Evolutionary conservation across 352 stramenopile species (phyloP).

Genomic region (Phytophthora agathidicida): DNA sequence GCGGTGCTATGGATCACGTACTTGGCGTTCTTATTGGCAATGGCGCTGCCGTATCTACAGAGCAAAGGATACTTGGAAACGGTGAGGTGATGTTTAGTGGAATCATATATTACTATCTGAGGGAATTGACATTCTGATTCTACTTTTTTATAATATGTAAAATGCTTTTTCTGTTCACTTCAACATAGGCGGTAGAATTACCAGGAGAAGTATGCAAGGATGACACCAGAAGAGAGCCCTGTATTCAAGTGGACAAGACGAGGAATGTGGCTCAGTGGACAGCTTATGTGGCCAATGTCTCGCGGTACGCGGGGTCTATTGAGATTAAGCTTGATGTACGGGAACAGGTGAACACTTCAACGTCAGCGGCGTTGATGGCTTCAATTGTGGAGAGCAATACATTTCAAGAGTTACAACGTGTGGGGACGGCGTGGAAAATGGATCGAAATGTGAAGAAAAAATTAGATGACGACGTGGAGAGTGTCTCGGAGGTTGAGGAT

Average conservation of each 20-base stretch:
- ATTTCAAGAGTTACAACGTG: conserved; percentile 35
- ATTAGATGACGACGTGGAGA: conserved; percentile 3
- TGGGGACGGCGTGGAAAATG: conserved; percentile 33
- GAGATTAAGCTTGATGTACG: conserved; percentile 58
- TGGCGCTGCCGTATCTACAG: conserved; percentile 77
- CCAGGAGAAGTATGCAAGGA: conserved; percentile 58
- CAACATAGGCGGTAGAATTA: conserved; percentile 54
- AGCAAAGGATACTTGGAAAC: conserved; percentile 75
- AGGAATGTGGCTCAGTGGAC: conserved; percentile 62
- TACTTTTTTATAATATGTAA: conserved; percentile 6
- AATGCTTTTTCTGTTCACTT: too few species aligned
- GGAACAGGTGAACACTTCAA: conserved; percentile 54
- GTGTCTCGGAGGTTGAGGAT: conserved; percentile 17
- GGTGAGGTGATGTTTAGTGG: conserved; percentile 24
- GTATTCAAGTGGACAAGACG: conserved; percentile 68
- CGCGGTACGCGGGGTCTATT: conserved; percentile 65
- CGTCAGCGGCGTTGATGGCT: background rate
- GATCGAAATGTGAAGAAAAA: conserved; percentile 17
- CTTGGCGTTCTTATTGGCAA: conserved; percentile 70
- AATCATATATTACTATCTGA: conserved; percentile 1
- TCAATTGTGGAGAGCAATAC: conserved; percentile 16
- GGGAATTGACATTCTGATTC: conserved; percentile 12
- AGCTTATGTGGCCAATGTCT: conserved; percentile 77
- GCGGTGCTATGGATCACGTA: conserved; percentile 82
- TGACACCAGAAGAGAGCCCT: conserved; percentile 39